Base-by-base conservation (phyloP, 2,329 filamentous ascomycete genomes). In the Ilyonectria destructans region DNA sequence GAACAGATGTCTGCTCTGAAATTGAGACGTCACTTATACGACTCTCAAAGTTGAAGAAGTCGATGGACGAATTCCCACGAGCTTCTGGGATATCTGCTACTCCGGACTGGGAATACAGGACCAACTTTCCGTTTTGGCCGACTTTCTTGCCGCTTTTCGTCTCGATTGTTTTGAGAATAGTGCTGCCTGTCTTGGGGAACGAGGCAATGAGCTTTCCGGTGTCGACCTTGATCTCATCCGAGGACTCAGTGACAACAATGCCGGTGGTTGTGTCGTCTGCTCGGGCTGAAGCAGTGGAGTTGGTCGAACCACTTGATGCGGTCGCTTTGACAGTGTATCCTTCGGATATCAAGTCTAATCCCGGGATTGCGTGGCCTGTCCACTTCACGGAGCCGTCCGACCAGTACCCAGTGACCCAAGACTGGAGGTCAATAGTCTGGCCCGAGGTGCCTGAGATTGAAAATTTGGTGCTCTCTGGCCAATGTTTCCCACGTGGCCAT, bases 361-460 rank as follows among this genome's bases (percentile, higher is more conserved):
- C 83, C 13, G 83, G 77, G 49, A 90, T 79, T 0, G 88, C 87
- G 72, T 90, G 89, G 0, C 83, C 88, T 3, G 86, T 89, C 89
- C 89, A 91, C 73, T 90, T 90, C 60, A 90, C 81, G 0, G 88
- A 89, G 29, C 86, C 87, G 77, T 91, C 89, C 1, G 85, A 82
- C 89, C 88, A 91, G 74, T 87, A 88, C 0, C 85, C 87, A 1
- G 86, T 90, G 3, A 84, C 80, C 88, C 88, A 90, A 0, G 88
- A 87, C 67, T 90, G 84, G 69, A 65, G 73, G 1, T 69, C 67
- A 13, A 75, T 13, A 7, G 58, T 35, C 45, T 74, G 62, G 21
- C 35, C 74, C 0, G 71, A 73, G 6, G 74, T 76, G 21, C 70
- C 69, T 1, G 71, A 70, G 26, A 80, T 75, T 8, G 76, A 76